These are phyloP conservation scores for Colletotrichum cereale DNA, from an alignment of 2,329 filamentous ascomycete species.

Conservation along the genomic window DNA sequence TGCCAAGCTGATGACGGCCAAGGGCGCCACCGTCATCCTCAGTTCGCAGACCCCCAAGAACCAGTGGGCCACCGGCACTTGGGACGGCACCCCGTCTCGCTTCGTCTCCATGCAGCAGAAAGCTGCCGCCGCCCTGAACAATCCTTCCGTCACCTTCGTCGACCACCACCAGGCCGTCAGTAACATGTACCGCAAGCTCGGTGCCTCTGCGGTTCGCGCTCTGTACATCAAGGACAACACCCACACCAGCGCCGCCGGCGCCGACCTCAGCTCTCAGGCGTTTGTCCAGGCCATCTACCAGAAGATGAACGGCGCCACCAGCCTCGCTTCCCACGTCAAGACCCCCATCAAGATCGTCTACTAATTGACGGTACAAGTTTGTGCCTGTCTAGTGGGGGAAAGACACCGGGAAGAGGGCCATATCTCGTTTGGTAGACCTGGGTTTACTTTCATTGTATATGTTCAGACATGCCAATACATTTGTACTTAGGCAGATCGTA, in stretches of 20 bases:
- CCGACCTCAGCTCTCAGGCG: constrained; percentile 65
- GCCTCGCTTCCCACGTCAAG: constrained; percentile 45
- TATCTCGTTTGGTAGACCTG: background rate
- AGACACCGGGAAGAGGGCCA: background rate
- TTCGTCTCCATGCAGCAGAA: constrained; percentile 66
- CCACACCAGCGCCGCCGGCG: constrained; percentile 68
- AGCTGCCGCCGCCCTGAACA: constrained; percentile 46
- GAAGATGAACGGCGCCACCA: constrained; percentile 47
- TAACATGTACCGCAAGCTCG: constrained; percentile 64
- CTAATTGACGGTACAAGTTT: background rate
- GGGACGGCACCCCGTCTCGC: constrained; percentile 59
- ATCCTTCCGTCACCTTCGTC: constrained; percentile 63
- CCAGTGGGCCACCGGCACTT: constrained; percentile 69
- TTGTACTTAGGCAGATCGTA: background rate
- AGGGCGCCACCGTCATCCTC: constrained; percentile 72
- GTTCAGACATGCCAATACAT: background rate
- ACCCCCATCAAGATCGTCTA: constrained; percentile 38
- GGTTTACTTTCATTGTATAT: background rate
- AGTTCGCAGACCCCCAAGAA: constrained; percentile 69
- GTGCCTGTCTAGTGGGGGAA: too few species aligned
- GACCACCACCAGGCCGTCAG: constrained; percentile 70
- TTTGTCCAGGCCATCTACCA: constrained; percentile 56
- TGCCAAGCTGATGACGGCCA: constrained; percentile 63
- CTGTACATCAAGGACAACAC: constrained; percentile 73
- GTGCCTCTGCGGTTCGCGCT: constrained; percentile 61